Conservation (phyloP, 2,329 filamentous ascomycete genomes). For the Sphaerulina populicola region DNA sequence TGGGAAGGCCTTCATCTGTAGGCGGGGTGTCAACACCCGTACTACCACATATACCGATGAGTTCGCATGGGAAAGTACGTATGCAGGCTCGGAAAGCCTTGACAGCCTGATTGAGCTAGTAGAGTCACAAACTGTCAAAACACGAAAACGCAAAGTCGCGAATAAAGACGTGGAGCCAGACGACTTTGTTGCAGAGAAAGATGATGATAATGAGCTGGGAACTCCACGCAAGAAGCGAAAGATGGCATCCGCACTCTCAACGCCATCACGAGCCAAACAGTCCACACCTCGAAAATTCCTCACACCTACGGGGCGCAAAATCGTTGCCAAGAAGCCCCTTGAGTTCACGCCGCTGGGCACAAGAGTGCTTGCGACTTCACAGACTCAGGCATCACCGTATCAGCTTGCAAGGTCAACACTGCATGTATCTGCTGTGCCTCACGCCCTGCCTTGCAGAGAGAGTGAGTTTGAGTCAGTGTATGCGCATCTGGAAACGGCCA, state of each 20-base stretch:
- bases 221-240: slow-evolving; percentile 45
- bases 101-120: slow-evolving; percentile 58
- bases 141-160: slow-evolving; percentile 45
- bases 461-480: slow-evolving; percentile 88
- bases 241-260: slow-evolving; percentile 39
- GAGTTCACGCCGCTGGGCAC: slow-evolving; percentile 95
- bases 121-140: slow-evolving; percentile 63
- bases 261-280: slow-evolving; percentile 38
- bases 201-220: slow-evolving; percentile 34
- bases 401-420: slow-evolving; percentile 80
- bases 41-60: slow-evolving; percentile 88
- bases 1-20: slow-evolving; percentile 83
- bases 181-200: slow-evolving; percentile 41
- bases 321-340: slow-evolving; percentile 74
- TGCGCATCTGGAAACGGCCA: slow-evolving; percentile 85
- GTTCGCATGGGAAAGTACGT: slow-evolving; percentile 84
- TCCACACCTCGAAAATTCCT: slow-evolving; percentile 47
- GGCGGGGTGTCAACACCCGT: slow-evolving; percentile 77
- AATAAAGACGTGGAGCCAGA: slow-evolving; percentile 34
- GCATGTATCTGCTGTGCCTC: slow-evolving; percentile 87
- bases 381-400: slow-evolving; percentile 75
- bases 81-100: slow-evolving; percentile 59
- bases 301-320: slow-evolving; percentile 59
- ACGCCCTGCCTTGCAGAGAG: slow-evolving; percentile 82
- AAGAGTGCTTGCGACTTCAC: slow-evolving; percentile 66